Evolutionary conservation across 2,329 filamentous ascomycete species (phyloP).

Genomic region (Clonostachys solani): DNA sequence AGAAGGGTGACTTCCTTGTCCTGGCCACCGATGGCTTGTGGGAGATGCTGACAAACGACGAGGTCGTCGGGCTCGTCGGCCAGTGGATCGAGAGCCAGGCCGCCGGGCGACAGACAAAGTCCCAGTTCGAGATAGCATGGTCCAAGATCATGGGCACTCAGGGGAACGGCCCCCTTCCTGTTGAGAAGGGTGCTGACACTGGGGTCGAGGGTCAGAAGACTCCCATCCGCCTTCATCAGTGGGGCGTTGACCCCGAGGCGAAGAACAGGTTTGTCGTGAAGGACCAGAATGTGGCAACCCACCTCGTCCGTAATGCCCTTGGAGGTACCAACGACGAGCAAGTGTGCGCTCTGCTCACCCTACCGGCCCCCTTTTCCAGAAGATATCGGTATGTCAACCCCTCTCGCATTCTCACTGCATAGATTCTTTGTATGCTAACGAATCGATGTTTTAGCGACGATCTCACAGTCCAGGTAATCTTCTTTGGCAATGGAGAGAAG

Average conservation of each 20-base stretch:
- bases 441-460: conserved; percentile 62
- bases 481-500: conserved; percentile 81
- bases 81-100: conserved; percentile 89
- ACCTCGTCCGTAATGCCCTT: conserved; percentile 90
- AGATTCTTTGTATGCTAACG: conserved; percentile 7
- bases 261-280: conserved; percentile 86
- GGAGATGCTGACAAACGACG: conserved; percentile 99
- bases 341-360: conserved; percentile 84
- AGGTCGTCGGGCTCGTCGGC: conserved; percentile 92
- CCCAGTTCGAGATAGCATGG: conserved; percentile 70
- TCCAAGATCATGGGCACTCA: conserved; percentile 46
- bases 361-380: conserved; percentile 86
- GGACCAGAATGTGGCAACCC: conserved; percentile 94
- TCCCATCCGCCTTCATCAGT: conserved; percentile 86
- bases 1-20: conserved; percentile 90
- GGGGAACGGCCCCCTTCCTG: conserved; percentile 55
- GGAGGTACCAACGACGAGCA: conserved; percentile 93
- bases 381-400: conserved; percentile 68
- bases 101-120: conserved; percentile 36
- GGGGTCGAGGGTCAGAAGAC: conserved; percentile 69
- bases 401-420: conserved; percentile 6
- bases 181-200: conserved; percentile 58
- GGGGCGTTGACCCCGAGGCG: conserved; percentile 72
- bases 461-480: conserved; percentile 95
- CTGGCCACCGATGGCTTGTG: conserved; percentile 95